Evolutionary conservation across 2,329 filamentous ascomycete genomes (phyloP), one percentile per base, ranked within the genome.

Genomic region (Aspergillus persii): DNA sequence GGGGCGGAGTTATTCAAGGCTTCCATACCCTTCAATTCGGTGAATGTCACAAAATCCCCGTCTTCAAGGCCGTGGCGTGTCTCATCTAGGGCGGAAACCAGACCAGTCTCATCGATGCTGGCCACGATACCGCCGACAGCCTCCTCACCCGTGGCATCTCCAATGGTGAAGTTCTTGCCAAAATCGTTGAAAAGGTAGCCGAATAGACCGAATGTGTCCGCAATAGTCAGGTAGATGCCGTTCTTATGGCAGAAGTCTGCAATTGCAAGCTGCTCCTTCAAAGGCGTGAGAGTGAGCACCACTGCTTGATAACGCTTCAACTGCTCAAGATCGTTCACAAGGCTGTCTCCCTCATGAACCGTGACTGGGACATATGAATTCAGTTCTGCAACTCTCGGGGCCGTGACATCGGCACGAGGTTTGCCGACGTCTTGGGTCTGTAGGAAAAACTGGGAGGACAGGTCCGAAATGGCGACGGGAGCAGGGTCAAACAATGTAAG

Each of bases 131-230:
- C 95, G 71, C 82, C 92, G 33, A 91, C 81, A 4, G 91, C 89
- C 62, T 91, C 91, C 79, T 99, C 95, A 68, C 95, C 95, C 12
- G 90, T 98, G 3, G 92, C 81, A 71, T 99, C 95, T 64, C 92
- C 88, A 56, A 95, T 87, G 4, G 91, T 92, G 76, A 99, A 99
- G 70, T 95, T 91, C 71, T 94, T 87, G 67, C 95, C 95, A 73
- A 99, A 99, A 72, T 99, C 95, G 70, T 93, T 97, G 80, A 99
- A 99, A 67, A 99, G 90, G 65, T 89, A 91, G 53, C 95, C 95
- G 72, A 99, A 99, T 33, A 99, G 84, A 65, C 95, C 95, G 70
- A 91, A 97, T 0, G 91, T 96, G 71, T 97, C 93, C 6, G 91
- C 87, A 57, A 92, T 86, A 53, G 96, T 88, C 44, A 99, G 80